Evolutionary conservation across 371 early-diverging fungal genomes (phyloP).

Genomic region (Syncephalastrum racemosum): DNA sequence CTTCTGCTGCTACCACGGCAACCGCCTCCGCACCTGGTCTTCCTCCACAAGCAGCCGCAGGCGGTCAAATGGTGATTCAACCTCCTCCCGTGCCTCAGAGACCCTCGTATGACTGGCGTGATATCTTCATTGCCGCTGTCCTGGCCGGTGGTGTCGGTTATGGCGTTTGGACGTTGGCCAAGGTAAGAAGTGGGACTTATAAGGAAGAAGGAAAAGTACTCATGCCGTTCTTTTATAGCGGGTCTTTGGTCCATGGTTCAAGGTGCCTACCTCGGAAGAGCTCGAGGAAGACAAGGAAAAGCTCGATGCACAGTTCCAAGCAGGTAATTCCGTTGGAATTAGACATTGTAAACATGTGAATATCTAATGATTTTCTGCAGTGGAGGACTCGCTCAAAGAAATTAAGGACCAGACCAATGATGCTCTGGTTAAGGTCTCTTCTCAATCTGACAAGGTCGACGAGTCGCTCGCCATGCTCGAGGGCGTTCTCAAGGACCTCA

Average conservation of each 20-base stretch:
- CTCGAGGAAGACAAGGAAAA: constrained; percentile 73
- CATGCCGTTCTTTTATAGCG: constrained; percentile 36
- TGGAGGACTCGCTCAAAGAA: constrained; percentile 54
- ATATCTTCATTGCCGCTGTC: constrained; percentile 88
- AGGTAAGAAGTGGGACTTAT: no score
- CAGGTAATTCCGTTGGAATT: constrained; percentile 23
- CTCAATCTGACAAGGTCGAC: constrained; percentile 74
- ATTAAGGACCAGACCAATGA: constrained; percentile 66
- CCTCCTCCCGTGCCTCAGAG: constrained; percentile 70
- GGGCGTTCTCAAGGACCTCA: constrained; percentile 66
- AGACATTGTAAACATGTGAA: neutral
- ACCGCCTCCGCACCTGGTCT: constrained; percentile 19
- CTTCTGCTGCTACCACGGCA: constrained; percentile 18
- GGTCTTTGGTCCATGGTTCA: constrained; percentile 68
- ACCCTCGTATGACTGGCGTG: constrained; percentile 87
- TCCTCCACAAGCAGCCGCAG: constrained; percentile 16
- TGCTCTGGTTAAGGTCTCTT: constrained; percentile 68
- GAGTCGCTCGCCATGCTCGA: constrained; percentile 71
- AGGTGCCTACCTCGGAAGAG: constrained; percentile 67
- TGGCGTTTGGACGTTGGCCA: constrained; percentile 77
- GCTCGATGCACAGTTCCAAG: constrained; percentile 74
- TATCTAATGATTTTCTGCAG: constrained; percentile 8
- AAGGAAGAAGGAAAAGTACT: neutral
- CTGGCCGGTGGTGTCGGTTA: constrained; percentile 88
- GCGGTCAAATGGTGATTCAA: constrained; percentile 13